Conservation (phyloP, 129 eudicot species). For the Pittosporum tobira region DNA sequence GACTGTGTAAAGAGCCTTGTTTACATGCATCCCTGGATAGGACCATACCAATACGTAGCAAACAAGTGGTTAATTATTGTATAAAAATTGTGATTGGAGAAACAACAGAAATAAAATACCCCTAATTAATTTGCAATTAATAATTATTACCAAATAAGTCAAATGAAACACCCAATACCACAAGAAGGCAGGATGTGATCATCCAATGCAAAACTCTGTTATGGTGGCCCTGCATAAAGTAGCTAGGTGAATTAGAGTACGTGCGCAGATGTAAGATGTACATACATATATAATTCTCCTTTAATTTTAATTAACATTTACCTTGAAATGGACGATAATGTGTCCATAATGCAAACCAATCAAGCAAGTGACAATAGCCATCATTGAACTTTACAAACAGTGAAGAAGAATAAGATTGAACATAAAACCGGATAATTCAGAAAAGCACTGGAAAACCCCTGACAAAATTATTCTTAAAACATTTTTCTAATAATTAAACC, state of each 20-base stretch:
- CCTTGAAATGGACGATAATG: slow-evolving; percentile 23
- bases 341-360: slow-evolving; percentile 29
- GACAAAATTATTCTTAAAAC: neutral
- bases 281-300: neutral
- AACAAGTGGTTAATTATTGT: neutral
- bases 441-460: neutral
- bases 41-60: neutral
- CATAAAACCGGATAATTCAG: too few species aligned
- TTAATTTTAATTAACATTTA: slow-evolving; percentile 6
- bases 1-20: slow-evolving; percentile 27
- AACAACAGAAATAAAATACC: too few species aligned
- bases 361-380: slow-evolving; percentile 27
- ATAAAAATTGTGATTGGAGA: too few species aligned
- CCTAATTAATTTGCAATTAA: neutral
- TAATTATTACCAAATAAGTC: slow-evolving; percentile 18
- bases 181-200: slow-evolving; percentile 8
- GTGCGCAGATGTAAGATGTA: too few species aligned
- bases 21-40: slow-evolving; percentile 26
- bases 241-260: neutral
- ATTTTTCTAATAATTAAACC: neutral
- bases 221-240: slow-evolving; percentile 14
- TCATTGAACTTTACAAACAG: slow-evolving; percentile 4
- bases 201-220: slow-evolving; percentile 17
- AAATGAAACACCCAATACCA: slow-evolving; percentile 3
- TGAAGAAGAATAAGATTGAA: neutral